These are phyloP conservation scores for Linum trigynum DNA, from an alignment of 345 rosid genomes.

Conservation along the genomic window DNA sequence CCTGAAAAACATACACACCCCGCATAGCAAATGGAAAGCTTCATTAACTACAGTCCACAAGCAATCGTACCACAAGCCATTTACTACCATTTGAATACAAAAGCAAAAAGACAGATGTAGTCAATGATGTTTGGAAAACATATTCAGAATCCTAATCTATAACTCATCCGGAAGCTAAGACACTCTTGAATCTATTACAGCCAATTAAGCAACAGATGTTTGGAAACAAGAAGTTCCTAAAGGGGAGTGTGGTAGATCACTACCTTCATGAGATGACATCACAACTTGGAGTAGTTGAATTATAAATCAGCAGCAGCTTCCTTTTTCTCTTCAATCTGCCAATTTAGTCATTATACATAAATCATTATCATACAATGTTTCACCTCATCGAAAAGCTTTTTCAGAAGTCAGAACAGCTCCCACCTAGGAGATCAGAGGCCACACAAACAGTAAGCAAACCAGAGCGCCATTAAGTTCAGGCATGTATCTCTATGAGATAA, in stretches of 20 bases:
- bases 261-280: conserved; percentile 95
- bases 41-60: background rate
- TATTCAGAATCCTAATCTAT: background rate
- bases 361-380: too few relatives aligned
- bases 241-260: background rate
- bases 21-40: too few relatives aligned
- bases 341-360: too few relatives aligned
- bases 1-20: conserved; percentile 31
- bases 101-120: background rate
- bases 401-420: too few relatives aligned
- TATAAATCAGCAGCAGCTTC: conserved; percentile 93
- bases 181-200: background rate
- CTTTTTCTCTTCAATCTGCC: conserved; percentile 68
- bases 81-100: background rate
- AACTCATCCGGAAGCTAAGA: background rate
- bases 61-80: background rate
- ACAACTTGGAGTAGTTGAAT: conserved; percentile 82
- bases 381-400: too few relatives aligned
- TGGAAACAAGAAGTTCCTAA: background rate
- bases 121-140: too few relatives aligned
- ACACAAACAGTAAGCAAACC: too few relatives aligned
- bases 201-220: background rate
- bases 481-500: too few relatives aligned
- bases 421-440: too few relatives aligned
- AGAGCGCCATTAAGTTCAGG: too few relatives aligned